Conservation (phyloP, 2,329 filamentous ascomycete genomes). For the Monosporascus sp. region DNA sequence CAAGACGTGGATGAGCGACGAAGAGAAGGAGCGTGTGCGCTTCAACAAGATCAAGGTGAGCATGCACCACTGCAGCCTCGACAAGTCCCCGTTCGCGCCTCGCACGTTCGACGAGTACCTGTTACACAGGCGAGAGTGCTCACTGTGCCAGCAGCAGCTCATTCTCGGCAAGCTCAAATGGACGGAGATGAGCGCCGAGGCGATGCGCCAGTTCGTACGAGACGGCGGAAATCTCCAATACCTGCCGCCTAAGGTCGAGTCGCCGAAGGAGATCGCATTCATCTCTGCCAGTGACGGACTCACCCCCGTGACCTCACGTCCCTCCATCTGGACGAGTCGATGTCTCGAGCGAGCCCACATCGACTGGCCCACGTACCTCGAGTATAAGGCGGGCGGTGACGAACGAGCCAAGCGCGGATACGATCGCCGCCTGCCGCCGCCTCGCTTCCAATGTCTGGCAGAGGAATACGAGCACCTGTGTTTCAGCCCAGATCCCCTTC, state of each 20-base stretch:
- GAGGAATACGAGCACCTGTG: neutral
- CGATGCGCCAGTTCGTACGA: neutral
- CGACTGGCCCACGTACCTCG: constrained; percentile 10
- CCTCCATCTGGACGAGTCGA: constrained; percentile 8
- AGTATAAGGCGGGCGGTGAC: constrained; percentile 4
- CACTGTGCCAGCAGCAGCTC: constrained; percentile 1
- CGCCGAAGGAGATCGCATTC: constrained; percentile 1
- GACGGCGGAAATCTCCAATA: neutral
- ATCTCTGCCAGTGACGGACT: neutral
- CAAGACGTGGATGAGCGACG: constrained; percentile 29
- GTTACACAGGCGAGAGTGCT: constrained; percentile 3
- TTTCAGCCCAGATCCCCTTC: neutral
- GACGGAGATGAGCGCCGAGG: constrained; percentile 3
- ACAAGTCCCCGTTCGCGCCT: constrained; percentile 33
- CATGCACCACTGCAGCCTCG: constrained; percentile 29
- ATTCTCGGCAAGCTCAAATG: constrained; percentile 2
- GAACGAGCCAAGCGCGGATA: neutral
- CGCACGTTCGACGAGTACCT: constrained; percentile 26
- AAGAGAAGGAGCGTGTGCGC: constrained; percentile 26
- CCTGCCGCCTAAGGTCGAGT: neutral
- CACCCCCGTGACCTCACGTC: constrained; percentile 1
- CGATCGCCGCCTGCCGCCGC: constrained; percentile 4
- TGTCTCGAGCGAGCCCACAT: neutral
- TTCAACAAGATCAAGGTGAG: constrained; percentile 33
- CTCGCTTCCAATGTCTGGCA: constrained; percentile 3